Evolutionary conservation across 805 yeast species (phyloP), one percentile per base, ranked within the genome.

Genomic region (Cyberlindnera mrakii): DNA sequence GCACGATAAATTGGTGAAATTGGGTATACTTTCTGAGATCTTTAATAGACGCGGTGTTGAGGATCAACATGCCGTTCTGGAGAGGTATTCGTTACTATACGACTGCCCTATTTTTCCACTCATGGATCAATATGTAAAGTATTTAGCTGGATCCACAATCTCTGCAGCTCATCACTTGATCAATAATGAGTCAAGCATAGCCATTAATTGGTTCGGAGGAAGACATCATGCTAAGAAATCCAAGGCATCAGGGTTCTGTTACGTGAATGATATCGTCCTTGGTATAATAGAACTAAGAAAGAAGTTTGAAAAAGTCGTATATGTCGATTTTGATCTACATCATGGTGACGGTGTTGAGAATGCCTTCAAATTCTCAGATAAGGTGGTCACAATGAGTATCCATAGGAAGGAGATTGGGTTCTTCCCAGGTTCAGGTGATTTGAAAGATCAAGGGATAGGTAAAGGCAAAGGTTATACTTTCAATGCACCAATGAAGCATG

Each of bases 291-390:
- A 65, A 32, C 64, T 84, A 13, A 58, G 90, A 30, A 64, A 67
- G 19, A 54, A 52, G 18, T 78, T 63, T 53, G 58, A 64, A 10
- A 71, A 59, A 30, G 66, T 85, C 1, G 63, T 79, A 53, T 85
- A 85, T 52, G 58, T 85, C 4, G 95, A 85, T 58, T 60, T 85
- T 6, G 95, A 85, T 59, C 58, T 85, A 7, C 95, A 85, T 57
- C 90, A 84, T 59, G 90, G 91, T 0, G 90, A 85, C 58, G 95
- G 89, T 0, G 91, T 85, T 6, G 82, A 81, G 40, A 64, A 66
- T 3, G 87, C 88, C 0, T 84, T 82, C 60, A 62, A 68, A 47
- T 69, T 63, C 46, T 74, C 83, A 1, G 66, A 69, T 33, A 72
- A 71, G 29, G 84, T 85, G 0, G 59, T 74, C 40, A 80, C 85